Base-by-base conservation (phyloP, 2,329 filamentous ascomycete genomes). In the Coniochaeta prunicola region DNA sequence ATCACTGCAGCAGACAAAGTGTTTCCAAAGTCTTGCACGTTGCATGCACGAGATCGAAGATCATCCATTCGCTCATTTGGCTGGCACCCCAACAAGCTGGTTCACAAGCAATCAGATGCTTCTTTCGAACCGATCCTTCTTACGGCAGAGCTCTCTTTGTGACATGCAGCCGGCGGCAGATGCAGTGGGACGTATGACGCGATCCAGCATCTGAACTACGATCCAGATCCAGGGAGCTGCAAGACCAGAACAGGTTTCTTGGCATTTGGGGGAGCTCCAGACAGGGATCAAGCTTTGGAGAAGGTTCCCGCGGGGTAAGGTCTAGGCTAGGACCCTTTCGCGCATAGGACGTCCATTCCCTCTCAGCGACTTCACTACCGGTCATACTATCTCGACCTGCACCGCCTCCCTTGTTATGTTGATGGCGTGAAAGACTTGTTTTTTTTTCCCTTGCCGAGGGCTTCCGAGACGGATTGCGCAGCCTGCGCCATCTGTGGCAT, bases 161-260 rank as follows among this genome's bases (percentile, higher is more conserved):
- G 33, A 21, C 53, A 33, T 21, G 30, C 53, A 55, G 21, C 19
- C 10, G 28, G 3, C 21, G n/a, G n/a, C 15, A 4, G 17, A 4
- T 28, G 21, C 17, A 13, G 45, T 50, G 6, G 45, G 17, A 34
- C 28, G 5, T 36, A 55, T 55, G 53, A 55, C 53, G 53, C 53
- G 53, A 34, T 55, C 28, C 19, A 15, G 28, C 53, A 12, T 55
- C 53, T 55, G 17, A 31, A 55, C 30, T 28, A 13, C n/a, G 30
- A n/a, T 53, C 28, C 48, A 30, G 24, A 3, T 4, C 13, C 31
- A 6, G 33, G 50, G 28, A 36, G 30, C 33, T 33, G 53, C 53
- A 9, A 31, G n/a, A 21, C 36, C 53, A 36, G 33, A 55, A 55
- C 53, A 55, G 53, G 53, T 55, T 55, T 55, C 53, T 55, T 55